Conservation (phyloP, 306 rosid genomes). For the Sophora flavescens region DNA sequence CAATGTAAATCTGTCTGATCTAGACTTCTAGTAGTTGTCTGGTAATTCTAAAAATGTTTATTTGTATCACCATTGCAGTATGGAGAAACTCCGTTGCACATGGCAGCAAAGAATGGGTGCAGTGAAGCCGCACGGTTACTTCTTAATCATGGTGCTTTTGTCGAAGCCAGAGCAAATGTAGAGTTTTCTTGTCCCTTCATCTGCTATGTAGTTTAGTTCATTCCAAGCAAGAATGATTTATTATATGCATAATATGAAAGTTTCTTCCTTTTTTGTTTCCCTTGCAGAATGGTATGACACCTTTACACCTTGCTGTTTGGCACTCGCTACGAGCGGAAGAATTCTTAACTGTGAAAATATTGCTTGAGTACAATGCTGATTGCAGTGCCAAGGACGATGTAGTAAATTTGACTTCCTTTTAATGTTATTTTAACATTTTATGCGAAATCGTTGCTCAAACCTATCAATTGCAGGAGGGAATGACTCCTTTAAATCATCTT, state of each 20-base stretch:
- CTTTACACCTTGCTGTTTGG: constrained; percentile 98
- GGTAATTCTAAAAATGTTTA: constrained; percentile 13
- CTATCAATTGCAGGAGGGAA: constrained; percentile 81
- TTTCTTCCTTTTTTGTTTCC: constrained; percentile 32
- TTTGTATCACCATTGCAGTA: constrained; percentile 60
- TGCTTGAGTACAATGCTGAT: constrained; percentile 82
- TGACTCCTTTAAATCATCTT: constrained; percentile 88
- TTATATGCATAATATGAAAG: constrained; percentile 38
- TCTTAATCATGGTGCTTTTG: constrained; percentile 79
- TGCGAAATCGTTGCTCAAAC: constrained; percentile 34
- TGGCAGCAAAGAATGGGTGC: constrained; percentile 96
- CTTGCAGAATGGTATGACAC: constrained; percentile 97
- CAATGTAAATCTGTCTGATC: constrained; percentile 9
- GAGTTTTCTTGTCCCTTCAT: constrained; percentile 41
- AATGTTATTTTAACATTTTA: constrained; percentile 29
- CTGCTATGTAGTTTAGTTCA: constrained; percentile 40
- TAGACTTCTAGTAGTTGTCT: constrained; percentile 18
- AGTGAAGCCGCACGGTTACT: constrained; percentile 74
- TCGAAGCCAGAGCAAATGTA: constrained; percentile 98
- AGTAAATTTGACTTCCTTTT: constrained; percentile 38
- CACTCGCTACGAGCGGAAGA: constrained; percentile 82
- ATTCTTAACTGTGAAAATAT: constrained; percentile 69
- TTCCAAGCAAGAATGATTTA: constrained; percentile 18
- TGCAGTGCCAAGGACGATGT: constrained; percentile 90
- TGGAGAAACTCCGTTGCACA: constrained; percentile 97